Base-by-base conservation (phyloP, 129 eudicot species). In the Kitagawia praeruptora region DNA sequence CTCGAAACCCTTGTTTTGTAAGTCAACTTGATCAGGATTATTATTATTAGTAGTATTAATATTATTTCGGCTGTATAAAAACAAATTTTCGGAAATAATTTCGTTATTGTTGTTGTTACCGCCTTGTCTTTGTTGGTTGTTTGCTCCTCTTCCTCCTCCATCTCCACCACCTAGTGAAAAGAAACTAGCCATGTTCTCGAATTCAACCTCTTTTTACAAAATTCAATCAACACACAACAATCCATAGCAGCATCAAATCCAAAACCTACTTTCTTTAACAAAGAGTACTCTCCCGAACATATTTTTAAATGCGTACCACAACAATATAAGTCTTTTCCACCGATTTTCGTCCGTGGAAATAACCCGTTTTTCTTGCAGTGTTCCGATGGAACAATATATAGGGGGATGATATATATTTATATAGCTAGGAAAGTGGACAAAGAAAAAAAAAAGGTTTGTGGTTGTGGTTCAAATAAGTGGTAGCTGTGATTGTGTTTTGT, bases 1-100 rank as follows among this genome's bases (percentile, higher is more conserved):
- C 41, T 75, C 77, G 58, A 75, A 75, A 12, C 58, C 77, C 58
- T 46, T 46, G 58, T 25, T 25, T 0, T 48, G 77, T 75, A 75
- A 27, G 58, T 75, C 41, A n/a, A 31, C 73, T 67, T 61, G 69
- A 61, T 61, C 69, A 61, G 42, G 14, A 69, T 40, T 21, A 19
- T 72, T 25, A 8, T 42, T 47, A 21, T 11, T 47, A 42, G 44
- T 45, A 47, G 2, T 16, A 49, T n/a, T 15, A n/a, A 27, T 51
- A 14, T 15, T 51, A 25, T 75, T 46, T 73, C 77, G 25, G 77
- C 37, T 46, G 77, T 45, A 46, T 51, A 46, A 46, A 46, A 45
- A 75, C 77, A 58, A 75, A 6, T 40, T 74, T 46, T 75, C 77
- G 16, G 77, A 21, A 9, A 0, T 46, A 10, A 15, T 74, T 44